These are phyloP conservation scores for Gonium pectorale DNA, from an alignment of 139 green algal species.

Conservation along the genomic window DNA sequence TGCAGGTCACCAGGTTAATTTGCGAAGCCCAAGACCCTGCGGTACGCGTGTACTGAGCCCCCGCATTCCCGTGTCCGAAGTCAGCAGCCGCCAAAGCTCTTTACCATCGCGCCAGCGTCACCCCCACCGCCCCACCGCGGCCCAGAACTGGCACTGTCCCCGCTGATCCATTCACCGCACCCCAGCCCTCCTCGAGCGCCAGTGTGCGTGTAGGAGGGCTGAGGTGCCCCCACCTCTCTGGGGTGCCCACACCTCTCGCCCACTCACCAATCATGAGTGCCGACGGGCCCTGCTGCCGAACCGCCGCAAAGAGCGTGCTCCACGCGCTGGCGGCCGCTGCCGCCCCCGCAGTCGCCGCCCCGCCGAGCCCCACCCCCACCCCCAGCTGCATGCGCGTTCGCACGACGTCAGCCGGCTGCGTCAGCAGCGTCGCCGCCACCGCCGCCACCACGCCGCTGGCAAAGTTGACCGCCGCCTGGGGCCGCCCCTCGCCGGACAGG, in stretches of 20 bases:
- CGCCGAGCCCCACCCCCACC: neutral
- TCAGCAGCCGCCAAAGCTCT: no score
- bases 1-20: no score
- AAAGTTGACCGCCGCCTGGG: conserved; percentile 75
- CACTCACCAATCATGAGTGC: conserved; percentile 44
- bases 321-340: neutral
- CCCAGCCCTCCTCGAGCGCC: no score
- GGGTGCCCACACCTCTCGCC: neutral
- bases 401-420: conserved; percentile 89
- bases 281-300: conserved; percentile 15
- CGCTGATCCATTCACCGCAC: no score
- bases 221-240: no score
- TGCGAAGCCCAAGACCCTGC: no score
- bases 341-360: neutral
- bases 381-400: conserved; percentile 86
- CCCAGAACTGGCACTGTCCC: no score
- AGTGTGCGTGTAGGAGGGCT: no score
- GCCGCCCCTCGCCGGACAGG: neutral
- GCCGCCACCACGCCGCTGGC: conserved; percentile 75
- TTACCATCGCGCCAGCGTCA: no score
- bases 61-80: no score
- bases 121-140: no score
- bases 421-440: conserved; percentile 84
- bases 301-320: neutral
- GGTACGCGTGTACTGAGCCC: no score